Base-by-base conservation (phyloP, 768 basidiomycete genomes). In the Lentinula guzmanii region DNA sequence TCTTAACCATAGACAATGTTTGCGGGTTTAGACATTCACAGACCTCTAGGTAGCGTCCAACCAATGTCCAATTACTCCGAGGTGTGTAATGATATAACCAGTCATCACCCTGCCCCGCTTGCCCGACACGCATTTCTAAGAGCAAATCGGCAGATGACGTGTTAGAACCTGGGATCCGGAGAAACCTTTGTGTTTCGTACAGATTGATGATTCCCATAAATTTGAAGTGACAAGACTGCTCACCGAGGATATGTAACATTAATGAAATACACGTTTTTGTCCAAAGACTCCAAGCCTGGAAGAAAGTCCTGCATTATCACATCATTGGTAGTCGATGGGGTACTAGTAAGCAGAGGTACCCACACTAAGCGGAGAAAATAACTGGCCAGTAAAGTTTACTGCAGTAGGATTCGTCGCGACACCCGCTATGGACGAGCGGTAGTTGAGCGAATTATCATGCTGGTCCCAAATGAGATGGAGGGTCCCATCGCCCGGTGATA, bases 171-270 rank as follows among this genome's bases (percentile, higher is more conserved):
- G 59, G 59, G n/a, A 60, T 60, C 16, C n/a, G 50, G 21, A 60
- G 59, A 37, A 60, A 52, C 8, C 59, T 60, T 34, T 18, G 58
- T 7, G 16, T 11, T 7, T 24, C 16, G 21, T 8, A n/a, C 18
- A 48, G 7, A 16, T 34, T 13, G 18, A 28, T 6, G 5, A 13
- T 5, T 37, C 5, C 15, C 13, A 21, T 5, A 51, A 34, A 1
- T 52, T 11, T 33, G 18, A 1, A 52, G 28, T 0, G 70, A 69
- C 8, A 69, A 59, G 8, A 61, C 55, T 9, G 70, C 62, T 63
- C 73, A 75, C 5, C 72, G 68, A 2, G 75, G 75, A 63, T 76
- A 76, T 0, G 75, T 76, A 33, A 76, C 64, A 55, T 74, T 75
- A 60, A 71, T 65, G 64, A 76, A 74, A 64, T 68, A 70, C 4